These are phyloP conservation scores for Lentinula raphanica DNA, from an alignment of 768 basidiomycete genomes.

Conservation along the genomic window DNA sequence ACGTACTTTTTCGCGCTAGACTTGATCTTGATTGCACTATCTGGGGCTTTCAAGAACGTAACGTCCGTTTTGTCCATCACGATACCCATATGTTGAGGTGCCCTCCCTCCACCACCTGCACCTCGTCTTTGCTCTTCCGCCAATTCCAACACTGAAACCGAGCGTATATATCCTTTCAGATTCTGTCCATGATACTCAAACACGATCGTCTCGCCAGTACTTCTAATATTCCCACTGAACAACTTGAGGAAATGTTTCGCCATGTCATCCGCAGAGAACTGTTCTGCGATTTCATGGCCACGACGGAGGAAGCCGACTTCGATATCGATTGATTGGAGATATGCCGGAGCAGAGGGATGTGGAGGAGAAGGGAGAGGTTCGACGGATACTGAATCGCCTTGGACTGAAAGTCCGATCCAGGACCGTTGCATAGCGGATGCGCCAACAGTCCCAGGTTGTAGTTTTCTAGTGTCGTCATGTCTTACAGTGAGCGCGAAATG, in stretches of 20 bases:
- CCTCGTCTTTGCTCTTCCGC: conserved; percentile 54
- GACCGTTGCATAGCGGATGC: conserved; percentile 74
- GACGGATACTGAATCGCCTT: conserved; percentile 72
- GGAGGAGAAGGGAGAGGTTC: conserved; percentile 55
- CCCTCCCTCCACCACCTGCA: conserved; percentile 20
- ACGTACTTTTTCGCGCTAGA: conserved; percentile 83
- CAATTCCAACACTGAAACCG: conserved; percentile 55
- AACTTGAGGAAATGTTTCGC: conserved; percentile 66
- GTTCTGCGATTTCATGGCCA: conserved; percentile 51
- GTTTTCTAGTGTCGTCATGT: conserved; percentile 70
- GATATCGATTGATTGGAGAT: conserved; percentile 74
- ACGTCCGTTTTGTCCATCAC: conserved; percentile 91
- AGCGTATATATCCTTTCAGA: conserved; percentile 64
- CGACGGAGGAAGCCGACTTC: conserved; percentile 64
- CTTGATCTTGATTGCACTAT: conserved; percentile 84
- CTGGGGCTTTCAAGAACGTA: conserved; percentile 78
- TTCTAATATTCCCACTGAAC: conserved; percentile 68
- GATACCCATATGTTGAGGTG: conserved; percentile 52
- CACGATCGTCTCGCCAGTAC: conserved; percentile 61
- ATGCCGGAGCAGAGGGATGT: conserved; percentile 47
- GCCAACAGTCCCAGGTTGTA: conserved; percentile 69
- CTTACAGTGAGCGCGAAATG: conserved; percentile 69
- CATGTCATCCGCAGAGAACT: conserved; percentile 89
- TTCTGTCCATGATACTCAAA: conserved; percentile 89
- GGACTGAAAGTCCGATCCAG: conserved; percentile 83